Evolutionary conservation across 345 rosid species (phyloP).

Genomic region (Schrenkiella parvula): DNA sequence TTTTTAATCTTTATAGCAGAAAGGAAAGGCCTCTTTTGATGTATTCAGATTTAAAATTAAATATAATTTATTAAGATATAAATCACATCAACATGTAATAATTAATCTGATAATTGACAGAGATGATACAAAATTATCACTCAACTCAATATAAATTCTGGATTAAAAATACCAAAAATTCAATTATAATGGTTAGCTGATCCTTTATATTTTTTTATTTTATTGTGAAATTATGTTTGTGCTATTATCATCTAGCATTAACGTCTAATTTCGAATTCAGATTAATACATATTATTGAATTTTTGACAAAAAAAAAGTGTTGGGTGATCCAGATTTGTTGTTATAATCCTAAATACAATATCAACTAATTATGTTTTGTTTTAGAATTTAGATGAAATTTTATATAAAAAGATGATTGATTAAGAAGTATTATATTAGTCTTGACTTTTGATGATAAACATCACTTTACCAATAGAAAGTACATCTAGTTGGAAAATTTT

Average conservation of each 20-base stretch:
- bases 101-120: not conserved
- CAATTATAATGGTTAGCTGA: not conserved
- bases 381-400: not conserved
- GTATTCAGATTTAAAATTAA: not conserved
- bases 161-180: not conserved
- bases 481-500: not conserved
- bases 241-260: too few relatives aligned
- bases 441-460: not conserved
- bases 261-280: too few relatives aligned
- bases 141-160: not conserved
- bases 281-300: too few relatives aligned
- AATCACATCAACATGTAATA: not conserved
- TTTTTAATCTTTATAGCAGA: not conserved
- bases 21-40: constrained; percentile 11
- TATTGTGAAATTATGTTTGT: too few relatives aligned
- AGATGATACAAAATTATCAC: not conserved
- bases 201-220: not conserved
- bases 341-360: too few relatives aligned
- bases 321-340: too few relatives aligned
- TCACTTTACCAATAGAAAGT: not conserved
- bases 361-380: too few relatives aligned
- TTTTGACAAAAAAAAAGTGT: too few relatives aligned
- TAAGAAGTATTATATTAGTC: not conserved
- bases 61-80: not conserved
- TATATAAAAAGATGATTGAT: not conserved